phyloP scores from a whole-genome alignment of 306 rosid genomes.

The Fragaria nilgerrensis region DNA sequence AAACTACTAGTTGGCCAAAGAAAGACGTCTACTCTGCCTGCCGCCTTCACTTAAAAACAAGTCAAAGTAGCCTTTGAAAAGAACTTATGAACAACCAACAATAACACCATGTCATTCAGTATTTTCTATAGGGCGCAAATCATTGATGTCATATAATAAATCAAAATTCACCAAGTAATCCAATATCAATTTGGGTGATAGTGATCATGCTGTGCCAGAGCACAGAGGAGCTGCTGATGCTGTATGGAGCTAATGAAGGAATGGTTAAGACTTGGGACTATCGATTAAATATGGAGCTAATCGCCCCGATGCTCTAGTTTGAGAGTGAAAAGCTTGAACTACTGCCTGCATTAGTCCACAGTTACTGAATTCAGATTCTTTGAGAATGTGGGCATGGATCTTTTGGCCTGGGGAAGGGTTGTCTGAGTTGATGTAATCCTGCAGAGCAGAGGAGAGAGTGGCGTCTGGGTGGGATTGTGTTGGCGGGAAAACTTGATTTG shows the following conservation, averaged over 20 bases:
- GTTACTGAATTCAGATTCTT: neutral
- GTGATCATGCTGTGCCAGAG: too few relatives aligned
- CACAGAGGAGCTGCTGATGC: neutral
- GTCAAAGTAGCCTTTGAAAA: conserved; percentile 1
- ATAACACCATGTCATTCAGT: conserved; percentile 20
- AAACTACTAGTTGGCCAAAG: conserved; percentile 2
- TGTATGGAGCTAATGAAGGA: neutral
- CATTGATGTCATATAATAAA: neutral
- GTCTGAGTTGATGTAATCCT: conserved; percentile 67
- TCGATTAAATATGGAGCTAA: neutral
- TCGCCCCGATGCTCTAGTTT: neutral
- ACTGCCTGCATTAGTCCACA: too few relatives aligned
- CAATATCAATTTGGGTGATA: neutral
- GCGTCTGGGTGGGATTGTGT: conserved; percentile 22
- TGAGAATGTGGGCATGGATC: conserved; percentile 68
- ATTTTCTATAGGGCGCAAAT: neutral
- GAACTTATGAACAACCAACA: conserved; percentile 16
- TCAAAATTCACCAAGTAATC: neutral
- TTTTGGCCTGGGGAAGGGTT: conserved; percentile 67
- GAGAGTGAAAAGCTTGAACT: neutral
- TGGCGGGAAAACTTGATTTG: conserved; percentile 17
- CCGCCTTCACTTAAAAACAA: conserved; percentile 19
- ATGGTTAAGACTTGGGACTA: neutral
- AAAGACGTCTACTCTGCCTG: conserved; percentile 12
- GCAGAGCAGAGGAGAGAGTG: conserved; percentile 49